phyloP scores from a whole-genome alignment of 176 grass and related monocot species.

The Ananas comosus region DNA sequence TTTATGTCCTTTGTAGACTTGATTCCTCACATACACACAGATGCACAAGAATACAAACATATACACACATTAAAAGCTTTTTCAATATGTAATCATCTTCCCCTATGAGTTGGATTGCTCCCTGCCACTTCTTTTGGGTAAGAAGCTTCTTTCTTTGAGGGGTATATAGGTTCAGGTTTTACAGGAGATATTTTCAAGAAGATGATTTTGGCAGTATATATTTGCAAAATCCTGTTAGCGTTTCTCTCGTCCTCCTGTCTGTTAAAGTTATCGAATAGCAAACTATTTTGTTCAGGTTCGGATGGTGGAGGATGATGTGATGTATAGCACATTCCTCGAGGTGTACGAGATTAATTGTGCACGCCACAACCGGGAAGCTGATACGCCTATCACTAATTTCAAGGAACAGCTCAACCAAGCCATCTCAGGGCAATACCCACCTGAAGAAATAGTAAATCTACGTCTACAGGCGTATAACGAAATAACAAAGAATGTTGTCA shows the following conservation, averaged over 20 bases:
- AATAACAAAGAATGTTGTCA: slow-evolving; percentile 94
- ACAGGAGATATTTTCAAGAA: too few species aligned
- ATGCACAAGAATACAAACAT: too few species aligned
- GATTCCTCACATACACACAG: too few species aligned
- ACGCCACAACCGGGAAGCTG: slow-evolving; percentile 87
- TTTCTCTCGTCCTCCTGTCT: background rate
- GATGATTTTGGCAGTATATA: too few species aligned
- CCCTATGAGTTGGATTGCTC: background rate
- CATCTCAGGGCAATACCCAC: slow-evolving; percentile 79
- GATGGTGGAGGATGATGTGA: slow-evolving; percentile 99
- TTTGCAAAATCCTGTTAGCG: too few species aligned
- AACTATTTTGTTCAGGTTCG: slow-evolving; percentile 62
- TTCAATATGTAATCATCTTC: too few species aligned
- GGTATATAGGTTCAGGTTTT: background rate
- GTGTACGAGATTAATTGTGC: slow-evolving; percentile 99
- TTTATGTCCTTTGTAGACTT: too few species aligned
- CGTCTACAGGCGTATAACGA: slow-evolving; percentile 93
- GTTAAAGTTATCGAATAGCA: slow-evolving; percentile 11
- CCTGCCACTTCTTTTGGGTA: background rate
- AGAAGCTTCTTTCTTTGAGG: background rate
- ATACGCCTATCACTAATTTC: slow-evolving; percentile 89
- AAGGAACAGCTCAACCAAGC: slow-evolving; percentile 99
- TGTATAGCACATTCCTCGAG: slow-evolving; percentile 99
- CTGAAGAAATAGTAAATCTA: slow-evolving; percentile 85
- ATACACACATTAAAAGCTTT: too few species aligned